Percentiles rank a stretch among this genome's conserved stretches.
Conservation (phyloP, 805 yeast genomes). For the Priceomyces castillae region DNA sequence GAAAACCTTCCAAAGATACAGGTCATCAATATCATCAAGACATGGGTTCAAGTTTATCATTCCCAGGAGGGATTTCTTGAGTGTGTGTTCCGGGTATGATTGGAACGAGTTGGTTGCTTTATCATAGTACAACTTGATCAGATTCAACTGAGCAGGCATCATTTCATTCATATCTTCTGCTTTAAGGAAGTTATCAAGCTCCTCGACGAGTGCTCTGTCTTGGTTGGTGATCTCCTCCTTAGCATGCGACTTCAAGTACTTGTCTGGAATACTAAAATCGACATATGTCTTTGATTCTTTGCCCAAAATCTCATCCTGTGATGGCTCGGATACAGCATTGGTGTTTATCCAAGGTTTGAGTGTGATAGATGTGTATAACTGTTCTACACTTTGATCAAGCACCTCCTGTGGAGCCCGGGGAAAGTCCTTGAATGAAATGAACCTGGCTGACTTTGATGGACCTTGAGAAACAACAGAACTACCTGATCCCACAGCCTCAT, state of each 20-base stretch:
- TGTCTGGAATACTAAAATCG: conserved; percentile 28
- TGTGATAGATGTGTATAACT: conserved; percentile 16
- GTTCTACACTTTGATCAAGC: conserved; percentile 14
- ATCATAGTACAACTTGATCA: conserved; percentile 26
- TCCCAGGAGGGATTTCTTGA: conserved; percentile 38
- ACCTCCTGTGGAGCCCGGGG: conserved; percentile 28
- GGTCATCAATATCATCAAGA: conserved; percentile 36
- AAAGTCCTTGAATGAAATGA: conserved; percentile 29
- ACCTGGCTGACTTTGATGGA: conserved; percentile 9
- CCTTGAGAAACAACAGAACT: conserved; percentile 1
- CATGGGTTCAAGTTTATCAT: conserved; percentile 36
- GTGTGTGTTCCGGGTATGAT: conserved; percentile 35
- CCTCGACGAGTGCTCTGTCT: conserved; percentile 26
- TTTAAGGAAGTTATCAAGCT: conserved; percentile 20
- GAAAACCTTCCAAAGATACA: conserved; percentile 37
- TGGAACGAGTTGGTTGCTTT: conserved; percentile 24
- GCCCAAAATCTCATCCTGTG: neutral
- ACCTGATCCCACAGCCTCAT: neutral
- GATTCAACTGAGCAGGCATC: conserved; percentile 19
- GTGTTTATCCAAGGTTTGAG: conserved; percentile 8
- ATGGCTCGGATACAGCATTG: neutral
- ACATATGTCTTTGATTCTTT: conserved; percentile 9
- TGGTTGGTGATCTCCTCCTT: conserved; percentile 19
- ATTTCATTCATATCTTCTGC: conserved; percentile 24
- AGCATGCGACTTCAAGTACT: conserved; percentile 20